These are phyloP conservation scores for Wickerhamiella dianesei DNA, from an alignment of 805 yeast species.

Conservation along the genomic window DNA sequence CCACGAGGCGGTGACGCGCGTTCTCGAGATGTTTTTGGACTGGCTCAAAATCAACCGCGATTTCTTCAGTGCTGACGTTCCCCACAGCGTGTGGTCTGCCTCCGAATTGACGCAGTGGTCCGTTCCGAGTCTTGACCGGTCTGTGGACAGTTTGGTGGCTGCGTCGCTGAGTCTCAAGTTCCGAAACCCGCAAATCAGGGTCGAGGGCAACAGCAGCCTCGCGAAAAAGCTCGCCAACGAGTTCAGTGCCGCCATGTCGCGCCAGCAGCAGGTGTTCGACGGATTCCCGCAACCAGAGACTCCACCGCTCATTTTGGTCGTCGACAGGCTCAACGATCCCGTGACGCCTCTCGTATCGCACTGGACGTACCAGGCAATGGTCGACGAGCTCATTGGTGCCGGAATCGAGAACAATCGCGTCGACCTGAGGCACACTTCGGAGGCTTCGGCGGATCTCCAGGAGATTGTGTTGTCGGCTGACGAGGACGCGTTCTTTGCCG, in stretches of 20 bases:
- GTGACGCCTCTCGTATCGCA: conserved; percentile 84
- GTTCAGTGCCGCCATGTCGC: conserved; percentile 27
- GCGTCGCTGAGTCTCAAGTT: conserved; percentile 53
- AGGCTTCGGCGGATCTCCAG: conserved; percentile 41
- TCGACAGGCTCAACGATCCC: conserved; percentile 85
- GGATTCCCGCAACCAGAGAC: conserved; percentile 43
- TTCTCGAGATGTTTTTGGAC: conserved; percentile 78
- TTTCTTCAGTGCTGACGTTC: conserved; percentile 35
- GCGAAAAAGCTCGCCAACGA: conserved; percentile 60
- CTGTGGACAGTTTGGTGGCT: conserved; percentile 37
- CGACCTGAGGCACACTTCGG: conserved; percentile 43
- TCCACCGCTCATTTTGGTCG: conserved; percentile 52
- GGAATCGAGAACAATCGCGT: conserved; percentile 63
- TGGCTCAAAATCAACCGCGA: conserved; percentile 61
- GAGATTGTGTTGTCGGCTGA: conserved; percentile 54
- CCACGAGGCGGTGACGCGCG: conserved; percentile 58
- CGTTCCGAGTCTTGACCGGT: conserved; percentile 30
- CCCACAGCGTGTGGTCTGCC: conserved; percentile 3
- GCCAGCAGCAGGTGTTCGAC: conserved; percentile 45
- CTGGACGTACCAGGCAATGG: conserved; percentile 98
- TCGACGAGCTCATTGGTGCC: conserved; percentile 73
- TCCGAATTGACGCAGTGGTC: conserved; percentile 8
- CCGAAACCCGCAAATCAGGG: conserved; percentile 64
- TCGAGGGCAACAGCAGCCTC: conserved; percentile 54
- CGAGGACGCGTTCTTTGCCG: conserved; percentile 64